These are phyloP conservation scores for Podaxis carcinomalis DNA, from an alignment of 768 basidiomycete genomes.

Conservation along the genomic window DNA sequence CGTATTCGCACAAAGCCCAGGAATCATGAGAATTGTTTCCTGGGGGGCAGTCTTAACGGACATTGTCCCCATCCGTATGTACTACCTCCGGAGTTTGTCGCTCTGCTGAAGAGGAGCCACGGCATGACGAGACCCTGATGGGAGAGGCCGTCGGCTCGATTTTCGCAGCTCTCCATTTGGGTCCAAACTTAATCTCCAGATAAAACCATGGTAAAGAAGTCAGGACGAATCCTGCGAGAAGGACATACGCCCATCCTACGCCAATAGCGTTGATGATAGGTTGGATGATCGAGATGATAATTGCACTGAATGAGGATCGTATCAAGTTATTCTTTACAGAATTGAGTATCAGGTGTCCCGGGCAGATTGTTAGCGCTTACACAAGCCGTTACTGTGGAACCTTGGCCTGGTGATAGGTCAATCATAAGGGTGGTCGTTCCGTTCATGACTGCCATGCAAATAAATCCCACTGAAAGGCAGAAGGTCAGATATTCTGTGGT, in stretches of 20 bases:
- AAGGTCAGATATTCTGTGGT: background rate
- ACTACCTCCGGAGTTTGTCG: background rate
- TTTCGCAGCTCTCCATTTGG: constrained; percentile 19
- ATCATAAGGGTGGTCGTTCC: constrained; percentile 57
- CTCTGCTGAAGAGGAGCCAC: background rate
- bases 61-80: background rate
- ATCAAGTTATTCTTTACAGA: constrained; percentile 59
- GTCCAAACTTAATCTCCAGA: constrained; percentile 50
- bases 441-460: constrained; percentile 47
- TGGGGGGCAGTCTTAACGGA: background rate
- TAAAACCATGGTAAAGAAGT: constrained; percentile 47
- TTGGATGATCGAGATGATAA: constrained; percentile 58
- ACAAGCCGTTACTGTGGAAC: constrained; percentile 68
- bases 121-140: background rate
- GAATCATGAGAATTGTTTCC: background rate
- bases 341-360: background rate
- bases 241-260: background rate
- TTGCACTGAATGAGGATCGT: constrained; percentile 58
- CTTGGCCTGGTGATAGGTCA: constrained; percentile 56
- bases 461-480: constrained; percentile 41
- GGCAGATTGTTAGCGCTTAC: constrained; percentile 33
- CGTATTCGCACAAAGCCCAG: background rate
- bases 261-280: constrained; percentile 48
- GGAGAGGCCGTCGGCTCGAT: background rate
- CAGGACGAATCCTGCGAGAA: constrained; percentile 32